phyloP scores from a whole-genome alignment of 2,329 filamentous ascomycete genomes.

The Achaetomium macrosporum region DNA sequence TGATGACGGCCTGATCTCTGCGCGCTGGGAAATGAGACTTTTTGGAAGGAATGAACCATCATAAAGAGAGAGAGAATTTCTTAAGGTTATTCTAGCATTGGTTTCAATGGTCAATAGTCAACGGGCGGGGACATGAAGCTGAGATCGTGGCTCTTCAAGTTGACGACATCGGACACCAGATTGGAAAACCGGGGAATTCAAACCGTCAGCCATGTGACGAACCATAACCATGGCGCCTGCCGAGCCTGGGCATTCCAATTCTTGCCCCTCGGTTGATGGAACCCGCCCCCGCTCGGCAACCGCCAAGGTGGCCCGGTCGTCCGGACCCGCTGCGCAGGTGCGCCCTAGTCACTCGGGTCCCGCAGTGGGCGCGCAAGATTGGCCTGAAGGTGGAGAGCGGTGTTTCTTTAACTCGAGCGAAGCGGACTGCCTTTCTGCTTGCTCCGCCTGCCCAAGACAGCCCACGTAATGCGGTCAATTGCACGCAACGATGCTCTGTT shows the following conservation, averaged over 20 bases:
- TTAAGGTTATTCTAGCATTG: neutral
- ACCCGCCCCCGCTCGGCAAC: conserved; percentile 5
- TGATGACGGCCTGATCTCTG: conserved; percentile 5
- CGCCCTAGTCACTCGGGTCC: neutral
- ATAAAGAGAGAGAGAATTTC: neutral
- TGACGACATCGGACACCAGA: too few species aligned
- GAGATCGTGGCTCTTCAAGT: neutral
- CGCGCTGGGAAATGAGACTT: neutral
- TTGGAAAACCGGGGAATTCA: too few species aligned
- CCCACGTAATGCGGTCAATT: conserved; percentile 15
- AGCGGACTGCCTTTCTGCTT: conserved; percentile 5
- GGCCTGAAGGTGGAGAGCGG: neutral
- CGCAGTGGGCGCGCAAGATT: neutral
- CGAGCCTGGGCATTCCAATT: neutral
- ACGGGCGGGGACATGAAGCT: neutral
- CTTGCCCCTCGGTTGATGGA: conserved; percentile 14
- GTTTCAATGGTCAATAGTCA: neutral
- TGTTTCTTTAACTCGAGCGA: conserved; percentile 18
- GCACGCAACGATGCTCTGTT: conserved; percentile 7
- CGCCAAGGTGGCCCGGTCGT: conserved; percentile 4
- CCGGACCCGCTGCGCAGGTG: conserved; percentile 5
- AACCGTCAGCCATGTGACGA: too few species aligned
- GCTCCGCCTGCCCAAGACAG: conserved; percentile 4
- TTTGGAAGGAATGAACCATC: neutral
- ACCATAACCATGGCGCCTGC: neutral